Evolutionary conservation across 2,329 filamentous ascomycete species (phyloP), one percentile per base, ranked within the genome.

Genomic region (Nothomitra cinnamomea): DNA sequence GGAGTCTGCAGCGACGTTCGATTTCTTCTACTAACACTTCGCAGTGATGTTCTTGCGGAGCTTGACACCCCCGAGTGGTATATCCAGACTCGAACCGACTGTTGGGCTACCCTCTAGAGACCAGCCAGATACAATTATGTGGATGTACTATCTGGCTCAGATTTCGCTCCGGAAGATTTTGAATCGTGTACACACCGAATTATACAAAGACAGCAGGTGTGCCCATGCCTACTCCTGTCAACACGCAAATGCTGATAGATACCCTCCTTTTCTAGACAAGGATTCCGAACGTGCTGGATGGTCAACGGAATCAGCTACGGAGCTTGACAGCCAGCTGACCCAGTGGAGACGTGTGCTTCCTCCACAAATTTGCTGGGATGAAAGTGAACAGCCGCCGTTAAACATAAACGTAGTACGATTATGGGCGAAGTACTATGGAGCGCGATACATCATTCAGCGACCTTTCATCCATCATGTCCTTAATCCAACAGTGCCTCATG

Each of bases 361-460:
- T 0, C 58, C 65, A 1, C 56, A 61, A 2, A 62, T 90, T 76
- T 67, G 68, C 54, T 86, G 83, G 72, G 64, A 75, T 1, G 83
- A 87, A 56, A 67, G 73, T 1, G 86, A 94, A 53, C 73, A 74
- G 3, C 87, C 87, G 1, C 78, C 88, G 0, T 66, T 63, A 0
- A 81, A 95, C 51, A 88, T 96, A 56, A 79, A 95, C 15, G 74
- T 79, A 12, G 90, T 89, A 32, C 79, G 92, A 21, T 73, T 96
- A 57, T 82, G 90, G 42, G 92, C 86, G 13, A 96, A 98, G 66
- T 96, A 92, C 66, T 96, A 90, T 73, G 92, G 92, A 19, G 89
- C 87, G 0, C 79, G 84, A 58, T 88, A 94, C 57, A 89, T 96
- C 63, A 89, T 90, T 24, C 85, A 92, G 64, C 79, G 92, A 24